Evolutionary conservation across 2,329 filamentous ascomycete genomes (phyloP).

Genomic region (Monilinia vaccinii-corymbosi): DNA sequence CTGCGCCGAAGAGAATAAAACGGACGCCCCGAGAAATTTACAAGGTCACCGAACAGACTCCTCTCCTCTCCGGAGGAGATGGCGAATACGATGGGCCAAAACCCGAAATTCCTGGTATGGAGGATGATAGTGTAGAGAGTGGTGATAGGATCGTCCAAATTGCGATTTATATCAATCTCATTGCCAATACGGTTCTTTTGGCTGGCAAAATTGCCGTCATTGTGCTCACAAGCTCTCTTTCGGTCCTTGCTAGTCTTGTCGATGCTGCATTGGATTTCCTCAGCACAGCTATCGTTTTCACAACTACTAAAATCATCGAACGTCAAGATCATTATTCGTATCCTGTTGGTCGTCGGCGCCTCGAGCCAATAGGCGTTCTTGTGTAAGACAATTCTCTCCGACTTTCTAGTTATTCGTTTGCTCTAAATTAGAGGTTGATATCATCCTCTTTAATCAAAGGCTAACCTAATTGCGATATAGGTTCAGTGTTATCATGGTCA

Average conservation of each 20-base stretch:
- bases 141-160: conserved; percentile 69
- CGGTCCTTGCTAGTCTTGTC: conserved; percentile 51
- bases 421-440: neutral
- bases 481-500: conserved; percentile 55
- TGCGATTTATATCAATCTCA: conserved; percentile 67
- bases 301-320: conserved; percentile 48
- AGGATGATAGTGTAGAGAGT: conserved; percentile 65
- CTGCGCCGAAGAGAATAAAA: conserved; percentile 48
- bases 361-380: conserved; percentile 53
- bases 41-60: conserved; percentile 57
- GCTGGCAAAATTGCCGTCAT: conserved; percentile 47
- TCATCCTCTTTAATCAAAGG: neutral
- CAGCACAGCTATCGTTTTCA: conserved; percentile 50
- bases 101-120: conserved; percentile 59
- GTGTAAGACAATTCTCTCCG: conserved; percentile 29
- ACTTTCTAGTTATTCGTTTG: neutral
- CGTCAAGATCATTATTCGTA: conserved; percentile 36
- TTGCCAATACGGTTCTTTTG: conserved; percentile 50
- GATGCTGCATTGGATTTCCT: conserved; percentile 53
- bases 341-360: conserved; percentile 45
- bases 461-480: neutral
- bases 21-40: conserved; percentile 83
- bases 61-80: conserved; percentile 43
- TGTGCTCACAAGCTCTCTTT: conserved; percentile 47
- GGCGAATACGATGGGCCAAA: conserved; percentile 37